Evolutionary conservation across 495 filamentous ascomycete species (phyloP), one percentile per base, ranked within the genome.

Genomic region (Penicillium desertorum): DNA sequence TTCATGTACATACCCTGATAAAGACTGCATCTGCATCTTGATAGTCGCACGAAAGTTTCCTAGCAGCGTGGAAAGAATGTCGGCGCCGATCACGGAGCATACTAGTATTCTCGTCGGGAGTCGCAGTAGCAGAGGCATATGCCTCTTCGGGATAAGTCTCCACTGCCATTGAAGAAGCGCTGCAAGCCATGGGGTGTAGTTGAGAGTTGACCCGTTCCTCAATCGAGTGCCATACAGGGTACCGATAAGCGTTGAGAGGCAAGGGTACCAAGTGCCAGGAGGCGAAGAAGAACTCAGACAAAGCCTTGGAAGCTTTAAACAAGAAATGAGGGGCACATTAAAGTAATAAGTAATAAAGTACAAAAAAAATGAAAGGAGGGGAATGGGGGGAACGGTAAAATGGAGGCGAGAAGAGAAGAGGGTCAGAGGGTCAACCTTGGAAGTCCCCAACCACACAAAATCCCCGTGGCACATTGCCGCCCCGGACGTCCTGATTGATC

Each of bases 11-110:
- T 60, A 86, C 84, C 73, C 81, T 82, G 36, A 92, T 73, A 45
- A 89, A 81, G 20, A 90, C 74, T 3, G 82, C 81, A 54, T 91
- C 88, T 37, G 86, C 79, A 61, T 88, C 83, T 37, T 67, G 64
- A 59, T 85, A 84, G 50, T 86, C 84, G 57, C 85, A 74, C 23
- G 87, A 90, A 25, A 84, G 80, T 57, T 75, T 76, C 54, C 83
- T 72, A 20, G 82, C 78, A 51, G 81, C 70, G 57, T 82, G 85
- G 42, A 84, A 86, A 19, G 88, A 92, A 67, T 88, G 88, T 45
- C 86, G 75, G 22, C 87, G 77, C 27, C 76, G 74, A 45, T 76
- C 76, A 37, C 76, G 73, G 19, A 78, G 66, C 22, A 78, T 63
- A 30, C 62, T 45, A 20, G 68, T 75, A 29, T 74, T 70, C 62